Evolutionary conservation across 352 stramenopile genomes (phyloP).

Genomic region (Thraustotheca clavata): DNA sequence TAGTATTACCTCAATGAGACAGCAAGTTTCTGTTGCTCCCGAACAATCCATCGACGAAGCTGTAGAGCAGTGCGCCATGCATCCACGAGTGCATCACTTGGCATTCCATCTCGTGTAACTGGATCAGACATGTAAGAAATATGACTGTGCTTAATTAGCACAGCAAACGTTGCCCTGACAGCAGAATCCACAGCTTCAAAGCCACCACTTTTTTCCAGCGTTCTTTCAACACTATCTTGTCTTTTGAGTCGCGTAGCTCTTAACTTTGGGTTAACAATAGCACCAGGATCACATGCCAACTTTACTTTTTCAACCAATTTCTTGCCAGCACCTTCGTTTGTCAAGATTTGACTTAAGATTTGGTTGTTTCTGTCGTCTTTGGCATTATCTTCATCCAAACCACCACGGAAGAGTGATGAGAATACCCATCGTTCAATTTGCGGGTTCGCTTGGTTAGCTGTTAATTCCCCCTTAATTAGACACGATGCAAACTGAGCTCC

Average conservation of each 20-base stretch:
- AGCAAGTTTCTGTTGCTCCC: slow-evolving; percentile 80
- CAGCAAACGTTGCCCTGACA: slow-evolving; percentile 70
- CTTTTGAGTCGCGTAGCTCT: slow-evolving; percentile 53
- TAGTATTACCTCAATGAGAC: slow-evolving; percentile 42
- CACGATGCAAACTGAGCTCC: slow-evolving; percentile 54
- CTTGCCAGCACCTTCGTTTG: slow-evolving; percentile 60
- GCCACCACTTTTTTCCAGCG: slow-evolving; percentile 74
- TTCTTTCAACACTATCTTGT: slow-evolving; percentile 76
- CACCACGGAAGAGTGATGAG: slow-evolving; percentile 49
- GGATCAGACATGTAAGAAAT: slow-evolving; percentile 57
- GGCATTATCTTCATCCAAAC: slow-evolving; percentile 28
- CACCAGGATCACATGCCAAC: slow-evolving; percentile 45
- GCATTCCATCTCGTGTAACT: slow-evolving; percentile 43
- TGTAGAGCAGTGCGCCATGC: slow-evolving; percentile 67
- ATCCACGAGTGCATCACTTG: slow-evolving; percentile 61
- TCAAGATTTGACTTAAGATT: slow-evolving; percentile 63
- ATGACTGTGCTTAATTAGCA: slow-evolving; percentile 74
- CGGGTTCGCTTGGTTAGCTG: neutral
- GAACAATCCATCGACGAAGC: slow-evolving; percentile 79
- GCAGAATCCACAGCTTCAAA: slow-evolving; percentile 75
- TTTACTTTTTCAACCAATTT: slow-evolving; percentile 78
- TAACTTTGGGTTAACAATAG: slow-evolving; percentile 50
- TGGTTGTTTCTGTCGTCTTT: slow-evolving; percentile 34
- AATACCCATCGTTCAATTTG: slow-evolving; percentile 37
- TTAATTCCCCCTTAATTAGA: slow-evolving; percentile 35